Evolutionary conservation across 2,329 filamentous ascomycete genomes (phyloP).

Genomic region (Monilinia aucupariae): DNA sequence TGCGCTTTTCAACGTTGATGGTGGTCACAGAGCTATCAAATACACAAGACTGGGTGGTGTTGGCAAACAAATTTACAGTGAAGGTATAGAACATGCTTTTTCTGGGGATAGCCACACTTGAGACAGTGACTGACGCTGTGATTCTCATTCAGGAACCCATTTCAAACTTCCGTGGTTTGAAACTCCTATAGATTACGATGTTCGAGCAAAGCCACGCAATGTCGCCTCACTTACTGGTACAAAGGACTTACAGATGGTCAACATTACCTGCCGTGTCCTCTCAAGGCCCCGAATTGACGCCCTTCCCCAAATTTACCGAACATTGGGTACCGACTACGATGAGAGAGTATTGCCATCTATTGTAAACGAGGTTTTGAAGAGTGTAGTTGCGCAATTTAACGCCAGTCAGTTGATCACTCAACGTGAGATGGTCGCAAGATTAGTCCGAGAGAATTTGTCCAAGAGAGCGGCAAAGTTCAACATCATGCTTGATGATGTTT

Average conservation of each 20-base stretch:
- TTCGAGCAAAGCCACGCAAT: slow-evolving; percentile 94
- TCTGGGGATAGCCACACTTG: no score
- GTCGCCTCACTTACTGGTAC: slow-evolving; percentile 96
- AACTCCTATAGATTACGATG: slow-evolving; percentile 93
- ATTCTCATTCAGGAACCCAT: slow-evolving; percentile 67
- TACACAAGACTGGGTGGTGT: slow-evolving; percentile 91
- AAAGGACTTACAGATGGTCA: slow-evolving; percentile 99
- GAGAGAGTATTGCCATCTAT: slow-evolving; percentile 95
- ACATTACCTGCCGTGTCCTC: slow-evolving; percentile 99
- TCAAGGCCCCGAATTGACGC: slow-evolving; percentile 82
- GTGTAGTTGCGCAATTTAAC: slow-evolving; percentile 98
- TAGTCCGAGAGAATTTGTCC: slow-evolving; percentile 90
- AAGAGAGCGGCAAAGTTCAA: slow-evolving; percentile 92
- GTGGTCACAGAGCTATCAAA: slow-evolving; percentile 98
- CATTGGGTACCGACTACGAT: slow-evolving; percentile 91
- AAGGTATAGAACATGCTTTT: slow-evolving; percentile 56
- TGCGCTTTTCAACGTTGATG: slow-evolving; percentile 78
- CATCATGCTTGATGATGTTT: slow-evolving; percentile 95
- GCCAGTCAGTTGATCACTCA: slow-evolving; percentile 97
- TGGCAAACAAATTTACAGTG: slow-evolving; percentile 89
- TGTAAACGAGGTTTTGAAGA: slow-evolving; percentile 98
- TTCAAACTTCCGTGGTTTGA: slow-evolving; percentile 95
- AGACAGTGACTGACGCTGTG: slow-evolving; percentile 20
- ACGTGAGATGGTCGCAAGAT: slow-evolving; percentile 87
- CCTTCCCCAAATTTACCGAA: slow-evolving; percentile 94